Conservation (phyloP, 352 stramenopile species). For the Globisporangium perplexum region DNA sequence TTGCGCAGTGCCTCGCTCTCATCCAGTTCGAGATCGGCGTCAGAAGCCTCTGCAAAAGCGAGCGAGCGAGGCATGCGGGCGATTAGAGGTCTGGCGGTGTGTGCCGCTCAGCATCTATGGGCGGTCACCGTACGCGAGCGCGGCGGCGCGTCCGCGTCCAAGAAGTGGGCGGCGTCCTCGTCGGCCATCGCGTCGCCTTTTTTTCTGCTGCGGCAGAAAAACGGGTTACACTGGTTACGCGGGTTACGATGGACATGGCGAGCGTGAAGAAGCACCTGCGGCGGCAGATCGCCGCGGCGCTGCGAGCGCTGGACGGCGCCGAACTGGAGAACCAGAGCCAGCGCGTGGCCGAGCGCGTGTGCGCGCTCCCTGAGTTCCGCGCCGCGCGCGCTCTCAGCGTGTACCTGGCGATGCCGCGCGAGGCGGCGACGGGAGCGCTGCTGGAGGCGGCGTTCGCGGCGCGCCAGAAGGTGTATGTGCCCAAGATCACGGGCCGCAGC, state of each 20-base stretch:
- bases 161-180: slow-evolving; percentile 6
- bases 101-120: not conserved
- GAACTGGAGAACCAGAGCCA: slow-evolving; percentile 53
- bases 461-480: slow-evolving; percentile 80
- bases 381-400: slow-evolving; percentile 46
- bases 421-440: slow-evolving; percentile 54
- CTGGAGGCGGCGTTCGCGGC: slow-evolving; percentile 48
- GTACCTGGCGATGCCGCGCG: slow-evolving; percentile 84
- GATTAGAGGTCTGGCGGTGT: too few relatives aligned
- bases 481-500: slow-evolving; percentile 69
- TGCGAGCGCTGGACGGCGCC: slow-evolving; percentile 30
- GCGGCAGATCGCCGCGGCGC: slow-evolving; percentile 32
- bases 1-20: slow-evolving; percentile 61
- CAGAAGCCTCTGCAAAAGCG: slow-evolving; percentile 18
- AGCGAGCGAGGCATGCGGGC: not conserved
- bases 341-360: slow-evolving; percentile 37
- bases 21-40: slow-evolving; percentile 37
- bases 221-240: not conserved
- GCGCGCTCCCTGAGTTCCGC: slow-evolving; percentile 45
- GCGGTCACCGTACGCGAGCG: slow-evolving; percentile 8
- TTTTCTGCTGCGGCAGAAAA: slow-evolving; percentile 1
- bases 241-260: not conserved
- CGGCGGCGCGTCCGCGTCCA: slow-evolving; percentile 10
- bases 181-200: not conserved
- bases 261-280: slow-evolving; percentile 59